Base-by-base conservation (phyloP, 805 yeast genomes). In the Monosporozyma solicola region DNA sequence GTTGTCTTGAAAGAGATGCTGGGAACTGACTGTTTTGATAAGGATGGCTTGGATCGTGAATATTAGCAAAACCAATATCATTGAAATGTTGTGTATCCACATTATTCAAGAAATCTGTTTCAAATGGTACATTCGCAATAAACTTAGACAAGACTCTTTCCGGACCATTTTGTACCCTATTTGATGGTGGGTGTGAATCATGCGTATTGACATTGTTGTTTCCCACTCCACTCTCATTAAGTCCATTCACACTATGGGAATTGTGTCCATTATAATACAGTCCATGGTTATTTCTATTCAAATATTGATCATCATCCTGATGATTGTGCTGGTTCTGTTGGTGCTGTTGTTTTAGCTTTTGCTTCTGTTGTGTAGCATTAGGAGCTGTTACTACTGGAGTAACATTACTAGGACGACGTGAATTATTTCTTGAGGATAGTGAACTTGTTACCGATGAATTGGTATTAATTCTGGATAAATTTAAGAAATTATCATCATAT, bases 21-120 rank as follows among this genome's bases (percentile, higher is more conserved):
- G 16, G 7, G 7, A 13, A 15, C 11, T 24, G 32, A 25, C 24
- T 22, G 11, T 22, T 43, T 35, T 35, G 10, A 35, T 5, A 24
- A n/a, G 24, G 27, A 22, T 20, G 32, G 15, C 48, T 20, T 20
- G 35, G 22, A 47, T 33, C 16, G 6, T 47, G 39, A 9, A 33
- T n/a, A 24, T 33, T 39, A 25, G 63, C 57, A 53, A 85, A 83
- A 0, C 90, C 90, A 52, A 84, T 78, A 52, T 78, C 79, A 56
- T 83, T 74, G 49, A 76, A 65, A 59, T 80, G 55, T 41, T 51
- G 48, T n/a, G 31, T 31, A 74, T 75, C 41, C 71, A 76, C 37
- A 61, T 67, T 49, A 73, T 83, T 59, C 39, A 67, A 63, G 53
- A 84, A 79, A 52, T 80, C 78, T 33, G 77, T 74, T 48, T 83